phyloP scores from a whole-genome alignment of 148 eudicot genomes.

The Nyssa sinensis region DNA sequence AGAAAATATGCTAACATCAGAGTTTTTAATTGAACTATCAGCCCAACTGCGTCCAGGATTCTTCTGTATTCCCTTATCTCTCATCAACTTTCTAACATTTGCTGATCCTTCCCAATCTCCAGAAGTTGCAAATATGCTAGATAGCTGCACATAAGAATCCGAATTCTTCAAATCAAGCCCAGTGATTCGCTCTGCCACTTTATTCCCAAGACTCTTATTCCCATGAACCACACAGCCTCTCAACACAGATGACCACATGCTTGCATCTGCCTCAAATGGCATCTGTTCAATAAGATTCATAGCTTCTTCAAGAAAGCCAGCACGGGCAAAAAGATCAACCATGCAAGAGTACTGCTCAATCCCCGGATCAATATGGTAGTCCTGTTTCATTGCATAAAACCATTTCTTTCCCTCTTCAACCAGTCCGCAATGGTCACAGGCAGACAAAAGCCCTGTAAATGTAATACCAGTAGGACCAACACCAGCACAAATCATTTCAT shows the following conservation, averaged over 20 bases:
- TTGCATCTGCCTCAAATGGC: slow-evolving; percentile 61
- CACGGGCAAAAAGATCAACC: slow-evolving; percentile 80
- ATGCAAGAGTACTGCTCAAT: slow-evolving; percentile 89
- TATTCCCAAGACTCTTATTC: slow-evolving; percentile 51
- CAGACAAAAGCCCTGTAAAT: slow-evolving; percentile 77
- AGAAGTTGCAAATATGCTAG: slow-evolving; percentile 62
- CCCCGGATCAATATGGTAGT: slow-evolving; percentile 55
- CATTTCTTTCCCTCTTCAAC: slow-evolving; percentile 74
- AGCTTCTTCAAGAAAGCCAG: slow-evolving; percentile 70
- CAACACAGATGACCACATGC: slow-evolving; percentile 71
- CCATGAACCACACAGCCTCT: slow-evolving; percentile 86
- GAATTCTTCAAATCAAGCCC: slow-evolving; percentile 71
- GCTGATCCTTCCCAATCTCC: slow-evolving; percentile 79
- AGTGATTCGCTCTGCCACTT: slow-evolving; percentile 49
- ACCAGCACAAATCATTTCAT: slow-evolving; percentile 47
- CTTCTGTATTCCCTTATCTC: slow-evolving; percentile 47
- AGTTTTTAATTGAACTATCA: slow-evolving; percentile 8
- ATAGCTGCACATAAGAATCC: slow-evolving; percentile 71
- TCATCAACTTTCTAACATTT: slow-evolving; percentile 62
- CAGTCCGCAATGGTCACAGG: slow-evolving; percentile 88
- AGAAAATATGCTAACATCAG: neutral
- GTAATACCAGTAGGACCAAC: slow-evolving; percentile 57
- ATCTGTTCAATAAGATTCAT: slow-evolving; percentile 45
- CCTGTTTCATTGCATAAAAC: slow-evolving; percentile 65
- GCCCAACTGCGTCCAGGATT: slow-evolving; percentile 64